Conservation (phyloP, 257 asterid genomes). For the Verbena officinalis region DNA sequence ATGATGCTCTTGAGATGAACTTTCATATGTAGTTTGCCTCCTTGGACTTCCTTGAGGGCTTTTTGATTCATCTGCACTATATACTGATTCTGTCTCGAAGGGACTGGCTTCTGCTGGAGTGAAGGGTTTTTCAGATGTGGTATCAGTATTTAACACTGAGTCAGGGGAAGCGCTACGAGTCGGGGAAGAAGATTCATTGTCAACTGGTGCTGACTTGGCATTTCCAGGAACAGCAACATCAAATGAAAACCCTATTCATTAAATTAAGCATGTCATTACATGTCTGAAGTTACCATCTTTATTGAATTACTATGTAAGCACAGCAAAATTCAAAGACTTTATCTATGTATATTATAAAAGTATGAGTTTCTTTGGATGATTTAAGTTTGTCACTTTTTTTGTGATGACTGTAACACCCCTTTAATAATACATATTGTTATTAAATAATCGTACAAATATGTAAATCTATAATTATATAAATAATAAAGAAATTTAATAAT, state of each 20-base stretch:
- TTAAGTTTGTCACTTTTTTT: too few relatives aligned
- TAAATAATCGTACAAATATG: too few relatives aligned
- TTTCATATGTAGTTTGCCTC: slow-evolving; percentile 54
- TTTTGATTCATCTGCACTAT: slow-evolving; percentile 80
- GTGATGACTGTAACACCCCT: too few relatives aligned
- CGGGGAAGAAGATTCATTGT: slow-evolving; percentile 61
- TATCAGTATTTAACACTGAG: slow-evolving; percentile 49
- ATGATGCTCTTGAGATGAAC: slow-evolving; percentile 70
- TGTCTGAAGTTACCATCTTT: slow-evolving; percentile 1
- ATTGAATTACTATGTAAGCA: neutral
- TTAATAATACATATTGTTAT: too few relatives aligned
- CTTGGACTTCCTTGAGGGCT: slow-evolving; percentile 79
- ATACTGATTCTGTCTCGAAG: slow-evolving; percentile 66
- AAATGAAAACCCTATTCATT: slow-evolving; percentile 71
- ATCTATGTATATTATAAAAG: too few relatives aligned
- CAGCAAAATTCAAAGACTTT: neutral
- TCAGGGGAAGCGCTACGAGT: slow-evolving; percentile 61
- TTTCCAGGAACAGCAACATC: slow-evolving; percentile 63
- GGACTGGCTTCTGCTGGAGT: slow-evolving; percentile 43
- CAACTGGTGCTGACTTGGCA: slow-evolving; percentile 50
- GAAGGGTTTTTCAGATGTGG: slow-evolving; percentile 54
- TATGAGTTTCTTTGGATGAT: too few relatives aligned
- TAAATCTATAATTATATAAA: too few relatives aligned
- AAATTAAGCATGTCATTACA: slow-evolving; percentile 28
- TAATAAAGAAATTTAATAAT: too few relatives aligned